Evolutionary conservation across 2,329 filamentous ascomycete species (phyloP).

Genomic region (Akanthomyces muscarius): DNA sequence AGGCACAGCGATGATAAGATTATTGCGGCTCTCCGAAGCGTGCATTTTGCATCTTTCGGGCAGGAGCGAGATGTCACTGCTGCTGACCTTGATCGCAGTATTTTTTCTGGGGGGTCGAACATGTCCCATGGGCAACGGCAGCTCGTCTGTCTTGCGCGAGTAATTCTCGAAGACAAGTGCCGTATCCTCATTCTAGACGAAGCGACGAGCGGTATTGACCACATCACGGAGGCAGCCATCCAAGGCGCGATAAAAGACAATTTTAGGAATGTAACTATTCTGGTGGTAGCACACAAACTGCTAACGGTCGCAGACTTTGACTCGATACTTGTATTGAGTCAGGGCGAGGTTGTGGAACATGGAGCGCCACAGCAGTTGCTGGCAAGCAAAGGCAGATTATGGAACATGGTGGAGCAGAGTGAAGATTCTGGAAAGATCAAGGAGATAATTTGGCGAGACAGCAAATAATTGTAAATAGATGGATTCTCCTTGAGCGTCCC

Average conservation of each 20-base stretch:
- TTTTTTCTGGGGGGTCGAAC: slow-evolving; percentile 63
- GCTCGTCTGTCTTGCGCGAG: slow-evolving; percentile 63
- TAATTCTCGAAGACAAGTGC: slow-evolving; percentile 31
- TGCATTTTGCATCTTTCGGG: slow-evolving; percentile 38
- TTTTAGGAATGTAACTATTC: slow-evolving; percentile 58
- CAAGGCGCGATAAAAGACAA: slow-evolving; percentile 63
- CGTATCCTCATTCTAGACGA: slow-evolving; percentile 47
- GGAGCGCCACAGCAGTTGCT: slow-evolving; percentile 55
- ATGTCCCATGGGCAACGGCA: slow-evolving; percentile 67
- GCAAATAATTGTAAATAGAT: neutral
- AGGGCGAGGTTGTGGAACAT: slow-evolving; percentile 60
- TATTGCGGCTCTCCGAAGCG: slow-evolving; percentile 58
- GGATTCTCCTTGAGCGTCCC: neutral
- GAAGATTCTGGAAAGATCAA: slow-evolving; percentile 1
- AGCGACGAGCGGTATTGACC: slow-evolving; percentile 67
- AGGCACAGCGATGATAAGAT: slow-evolving; percentile 61
- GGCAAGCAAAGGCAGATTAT: slow-evolving; percentile 46
- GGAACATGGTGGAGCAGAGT: slow-evolving; percentile 38
- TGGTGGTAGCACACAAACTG: slow-evolving; percentile 66
- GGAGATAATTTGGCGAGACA: neutral
- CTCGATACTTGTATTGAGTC: slow-evolving; percentile 60
- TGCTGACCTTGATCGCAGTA: slow-evolving; percentile 46
- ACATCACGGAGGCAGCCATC: slow-evolving; percentile 65
- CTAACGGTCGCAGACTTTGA: slow-evolving; percentile 69
- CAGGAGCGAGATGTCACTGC: slow-evolving; percentile 29